Conservation (phyloP, 2,329 filamentous ascomycete genomes). For the Phialophora macrospora region DNA sequence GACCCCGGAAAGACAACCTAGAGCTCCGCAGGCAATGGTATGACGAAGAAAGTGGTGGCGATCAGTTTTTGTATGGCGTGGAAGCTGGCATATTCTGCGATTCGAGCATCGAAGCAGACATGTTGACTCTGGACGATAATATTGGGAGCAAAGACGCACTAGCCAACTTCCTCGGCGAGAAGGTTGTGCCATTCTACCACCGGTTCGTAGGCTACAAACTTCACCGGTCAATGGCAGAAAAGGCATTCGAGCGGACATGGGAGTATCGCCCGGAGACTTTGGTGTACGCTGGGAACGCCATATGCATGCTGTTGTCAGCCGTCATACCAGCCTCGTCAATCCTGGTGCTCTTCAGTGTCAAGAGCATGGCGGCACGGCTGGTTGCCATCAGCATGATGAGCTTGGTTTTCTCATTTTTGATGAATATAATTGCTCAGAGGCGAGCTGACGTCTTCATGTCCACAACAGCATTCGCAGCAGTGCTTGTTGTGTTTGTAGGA, state of each 20-base stretch:
- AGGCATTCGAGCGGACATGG: constrained; percentile 31
- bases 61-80: constrained; percentile 33
- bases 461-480: constrained; percentile 36
- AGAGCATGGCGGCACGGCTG: constrained; percentile 31
- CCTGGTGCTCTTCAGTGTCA: constrained; percentile 34
- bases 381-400: constrained; percentile 36
- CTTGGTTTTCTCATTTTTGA: constrained; percentile 35
- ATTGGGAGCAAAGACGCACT: constrained; percentile 29
- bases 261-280: constrained; percentile 34
- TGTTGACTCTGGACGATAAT: constrained; percentile 32
- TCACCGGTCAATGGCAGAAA: constrained; percentile 35
- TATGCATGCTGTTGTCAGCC: constrained; percentile 37
- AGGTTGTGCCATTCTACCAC: constrained; percentile 35
- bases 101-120: constrained; percentile 24
- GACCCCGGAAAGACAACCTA: constrained; percentile 31
- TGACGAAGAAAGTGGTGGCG: constrained; percentile 36
- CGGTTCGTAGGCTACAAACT: constrained; percentile 32
- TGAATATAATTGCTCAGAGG: constrained; percentile 36
- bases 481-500: constrained; percentile 37
- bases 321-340: constrained; percentile 35
- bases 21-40: constrained; percentile 35
- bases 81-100: constrained; percentile 37
- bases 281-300: constrained; percentile 32
- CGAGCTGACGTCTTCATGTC: constrained; percentile 38
- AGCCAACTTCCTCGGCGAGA: constrained; percentile 32